Base-by-base conservation (phyloP, 2,329 filamentous ascomycete species). In the Trichophyton benhamiae region DNA sequence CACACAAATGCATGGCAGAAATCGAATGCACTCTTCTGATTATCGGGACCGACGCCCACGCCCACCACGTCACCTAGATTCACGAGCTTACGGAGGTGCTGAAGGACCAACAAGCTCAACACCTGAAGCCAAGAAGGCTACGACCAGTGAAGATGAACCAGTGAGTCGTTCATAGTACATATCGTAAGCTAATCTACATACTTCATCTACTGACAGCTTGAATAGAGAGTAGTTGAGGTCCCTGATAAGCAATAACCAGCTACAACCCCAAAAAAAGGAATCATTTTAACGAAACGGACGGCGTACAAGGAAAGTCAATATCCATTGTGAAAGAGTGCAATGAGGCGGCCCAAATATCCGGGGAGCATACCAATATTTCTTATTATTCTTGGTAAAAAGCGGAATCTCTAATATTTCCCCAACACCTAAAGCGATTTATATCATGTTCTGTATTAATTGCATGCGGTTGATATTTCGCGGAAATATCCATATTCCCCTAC, bases 11-110 rank as follows among this genome's bases (percentile, higher is more conserved):
- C 52, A 55, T 55, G 30, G 52, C 6, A 55, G 52, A 36, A 17
- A 27, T 36, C 52, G 52, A 3, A 55, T 55, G 52, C 52, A 55
- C 15, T 55, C 52, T 20, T 55, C 52, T 55, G 52, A 55, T 36
- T 55, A 33, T 20, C 25, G 46, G 8, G 46, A 52, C 22, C 20
- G 30, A 22, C 52, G 52, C n/a, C 52, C 52, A 13, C 52, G 52
- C 33, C 5, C 33, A 33, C 15, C 30, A 27, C 52, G 20, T 17
- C 52, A 30, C n/a, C 11, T 55, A 36, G 52, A 55, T 3, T 27
- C 52, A 33, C 52, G 52, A 55, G 15, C 30, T 7, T 55, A 55
- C 8, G 30, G 52, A 36, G 52, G 52, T 6, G 30, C 52, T 17
- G 52, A 55, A 55, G 52, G 52, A n/a, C 52, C 30, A 17, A 36